Base-by-base conservation (phyloP, 1,284 basidiomycete species). In the Cryptococcus neoformans region DNA sequence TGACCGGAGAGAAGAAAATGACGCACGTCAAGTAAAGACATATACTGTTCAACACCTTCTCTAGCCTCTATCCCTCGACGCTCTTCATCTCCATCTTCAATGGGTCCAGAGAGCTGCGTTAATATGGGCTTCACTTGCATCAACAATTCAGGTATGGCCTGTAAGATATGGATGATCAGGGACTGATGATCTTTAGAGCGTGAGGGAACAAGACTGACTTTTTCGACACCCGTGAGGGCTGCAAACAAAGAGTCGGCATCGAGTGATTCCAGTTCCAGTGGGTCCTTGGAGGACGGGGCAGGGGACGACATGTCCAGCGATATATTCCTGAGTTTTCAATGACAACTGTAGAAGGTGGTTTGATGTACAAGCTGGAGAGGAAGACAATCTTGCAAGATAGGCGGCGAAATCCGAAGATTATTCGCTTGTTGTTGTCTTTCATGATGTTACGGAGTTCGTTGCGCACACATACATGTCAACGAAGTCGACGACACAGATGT, bases 11-110 rank as follows among this genome's bases (percentile, higher is more conserved):
- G 44, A 10, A 11, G 10, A 11, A 10, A n/a, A 3, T 11, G 36
- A 68, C 74, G 62, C 57, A 76, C 74, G 59, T 76, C 72, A 17
- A 74, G 54, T 11, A 68, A 62, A 37, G 48, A 58, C 65, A 76
- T 68, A 57, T 74, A 76, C 37, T 60, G 52, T 51, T 71, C 70
- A 6, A 72, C 62, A 28, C 63, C 65, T 12, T 68, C 62, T 37
- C 67, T 57, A 21, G 68, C 69, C 3, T 53, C 49, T 4, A 64
- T 54, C 8, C 62, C 65, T 39, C 57, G 54, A 9, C 44, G 49
- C 54, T 69, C 66, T 55, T 67, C 67, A 17, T 59, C 58, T 10
- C 40, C 37, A 12, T 38, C 48, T 8, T 45, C 40, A 9, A 62
- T 51, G n/a, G 63, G 51, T 14, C 45, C 47, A 10, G 45, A 47